Evolutionary conservation across 495 filamentous ascomycete species (phyloP).

Genomic region (Aspergillus sclerotiicarbonarius): DNA sequence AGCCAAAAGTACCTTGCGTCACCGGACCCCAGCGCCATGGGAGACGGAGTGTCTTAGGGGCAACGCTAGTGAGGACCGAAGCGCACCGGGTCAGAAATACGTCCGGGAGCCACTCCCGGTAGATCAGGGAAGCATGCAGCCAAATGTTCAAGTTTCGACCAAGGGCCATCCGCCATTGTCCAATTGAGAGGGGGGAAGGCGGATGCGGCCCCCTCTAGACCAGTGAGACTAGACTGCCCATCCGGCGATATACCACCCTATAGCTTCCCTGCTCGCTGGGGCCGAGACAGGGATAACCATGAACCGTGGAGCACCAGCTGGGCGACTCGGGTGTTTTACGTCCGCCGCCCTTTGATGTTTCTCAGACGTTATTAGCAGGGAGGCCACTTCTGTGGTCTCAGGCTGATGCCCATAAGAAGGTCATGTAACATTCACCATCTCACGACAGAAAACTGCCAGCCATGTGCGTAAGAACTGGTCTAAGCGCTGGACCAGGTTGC

Average conservation of each 20-base stretch:
- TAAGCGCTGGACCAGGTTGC: constrained; percentile 7
- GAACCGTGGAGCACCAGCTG: not conserved
- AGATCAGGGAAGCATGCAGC: constrained; percentile 23
- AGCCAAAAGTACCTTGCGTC: constrained; percentile 21
- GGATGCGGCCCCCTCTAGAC: not conserved
- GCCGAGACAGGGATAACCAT: not conserved
- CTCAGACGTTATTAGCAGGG: not conserved
- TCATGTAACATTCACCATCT: not conserved
- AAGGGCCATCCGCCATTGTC: not conserved
- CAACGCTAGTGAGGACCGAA: constrained; percentile 12
- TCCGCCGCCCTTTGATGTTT: not conserved
- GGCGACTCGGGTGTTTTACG: not conserved
- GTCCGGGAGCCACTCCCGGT: constrained; percentile 21
- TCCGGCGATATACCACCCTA: not conserved
- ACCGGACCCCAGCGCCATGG: constrained; percentile 10
- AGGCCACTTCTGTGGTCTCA: not conserved
- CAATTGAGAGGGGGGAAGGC: not conserved
- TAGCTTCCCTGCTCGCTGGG: not conserved
- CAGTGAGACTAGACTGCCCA: not conserved
- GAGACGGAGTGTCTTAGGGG: constrained; percentile 12
- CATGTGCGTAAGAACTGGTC: constrained; percentile 7
- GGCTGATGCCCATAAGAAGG: not conserved
- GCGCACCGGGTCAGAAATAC: constrained; percentile 9
- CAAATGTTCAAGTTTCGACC: constrained; percentile 21
- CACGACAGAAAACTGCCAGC: constrained; percentile 1